Percentiles rank a stretch among this genome's conserved stretches.
Conservation (phyloP, 306 rosid species). For the Myrica gale region DNA sequence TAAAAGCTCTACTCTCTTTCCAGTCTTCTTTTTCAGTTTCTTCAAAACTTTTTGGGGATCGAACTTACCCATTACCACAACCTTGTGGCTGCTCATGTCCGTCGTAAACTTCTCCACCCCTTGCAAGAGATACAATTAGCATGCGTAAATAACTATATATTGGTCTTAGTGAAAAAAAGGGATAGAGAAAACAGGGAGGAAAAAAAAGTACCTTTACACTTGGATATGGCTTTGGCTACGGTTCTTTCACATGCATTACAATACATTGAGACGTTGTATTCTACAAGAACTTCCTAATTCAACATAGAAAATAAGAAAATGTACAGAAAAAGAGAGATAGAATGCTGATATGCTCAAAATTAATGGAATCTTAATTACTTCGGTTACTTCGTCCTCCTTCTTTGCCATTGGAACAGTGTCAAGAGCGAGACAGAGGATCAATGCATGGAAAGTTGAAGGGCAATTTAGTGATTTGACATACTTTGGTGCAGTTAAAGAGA, state of each 20-base stretch:
- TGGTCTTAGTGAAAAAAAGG: neutral
- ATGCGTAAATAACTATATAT: neutral
- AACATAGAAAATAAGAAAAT: neutral
- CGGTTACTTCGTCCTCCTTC: slow-evolving; percentile 30
- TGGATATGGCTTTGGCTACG: slow-evolving; percentile 62
- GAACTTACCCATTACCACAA: slow-evolving; percentile 59
- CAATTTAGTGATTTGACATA: neutral
- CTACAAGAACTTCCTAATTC: slow-evolving; percentile 36
- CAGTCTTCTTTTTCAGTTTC: slow-evolving; percentile 61
- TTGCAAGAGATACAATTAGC: slow-evolving; percentile 11
- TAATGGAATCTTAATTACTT: slow-evolving; percentile 26
- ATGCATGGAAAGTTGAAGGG: neutral
- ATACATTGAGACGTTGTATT: slow-evolving; percentile 68
- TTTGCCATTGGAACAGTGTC: slow-evolving; percentile 45
- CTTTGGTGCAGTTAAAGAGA: neutral
- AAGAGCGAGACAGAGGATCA: neutral
- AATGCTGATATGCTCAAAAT: neutral
- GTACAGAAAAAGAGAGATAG: neutral
- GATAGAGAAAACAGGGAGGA: neutral
- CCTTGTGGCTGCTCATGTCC: slow-evolving; percentile 57
- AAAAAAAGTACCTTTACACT: slow-evolving; percentile 51
- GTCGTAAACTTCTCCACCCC: slow-evolving; percentile 72
- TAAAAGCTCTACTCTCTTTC: slow-evolving; percentile 63
- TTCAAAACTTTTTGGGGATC: slow-evolving; percentile 61
- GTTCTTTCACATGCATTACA: slow-evolving; percentile 78